phyloP scores from a whole-genome alignment of 805 yeast species.

The Candida golubevii region DNA sequence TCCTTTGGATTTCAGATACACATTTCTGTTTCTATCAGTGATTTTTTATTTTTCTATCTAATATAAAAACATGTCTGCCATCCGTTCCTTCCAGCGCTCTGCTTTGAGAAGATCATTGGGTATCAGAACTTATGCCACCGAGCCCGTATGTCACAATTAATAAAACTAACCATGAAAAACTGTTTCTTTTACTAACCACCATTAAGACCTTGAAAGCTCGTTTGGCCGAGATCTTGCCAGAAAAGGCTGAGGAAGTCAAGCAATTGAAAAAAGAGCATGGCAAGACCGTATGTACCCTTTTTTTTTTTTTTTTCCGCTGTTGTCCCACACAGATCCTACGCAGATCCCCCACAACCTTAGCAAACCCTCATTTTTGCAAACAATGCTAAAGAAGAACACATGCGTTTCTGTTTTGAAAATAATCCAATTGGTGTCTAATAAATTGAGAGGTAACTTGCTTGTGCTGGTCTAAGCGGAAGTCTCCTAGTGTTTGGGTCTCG shows the following conservation, averaged over 20 bases:
- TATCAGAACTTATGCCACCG: constrained; percentile 20
- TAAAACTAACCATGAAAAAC: background rate
- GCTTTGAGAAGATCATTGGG: constrained; percentile 22
- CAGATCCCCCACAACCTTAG: no score
- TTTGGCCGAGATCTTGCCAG: constrained; percentile 89
- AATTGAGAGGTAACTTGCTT: no score
- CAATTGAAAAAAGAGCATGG: constrained; percentile 89
- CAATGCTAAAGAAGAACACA: no score
- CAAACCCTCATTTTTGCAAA: no score
- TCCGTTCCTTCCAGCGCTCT: constrained; percentile 36
- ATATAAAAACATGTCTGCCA: constrained; percentile 25
- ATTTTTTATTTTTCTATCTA: background rate
- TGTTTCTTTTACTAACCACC: constrained; percentile 14
- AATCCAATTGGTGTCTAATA: no score
- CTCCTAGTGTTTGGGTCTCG: background rate
- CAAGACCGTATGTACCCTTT: constrained; percentile 50
- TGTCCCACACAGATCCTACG: background rate
- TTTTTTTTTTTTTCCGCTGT: background rate
- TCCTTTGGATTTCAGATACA: constrained; percentile 7
- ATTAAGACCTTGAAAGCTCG: constrained; percentile 81
- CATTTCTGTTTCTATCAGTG: constrained; percentile 5
- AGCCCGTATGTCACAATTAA: constrained; percentile 19
- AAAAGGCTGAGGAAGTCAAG: constrained; percentile 86
- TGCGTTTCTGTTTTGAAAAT: no score
- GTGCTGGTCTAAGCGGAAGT: no score